phyloP scores from a whole-genome alignment of 139 green algal species.

The Chlorella sp. region DNA sequence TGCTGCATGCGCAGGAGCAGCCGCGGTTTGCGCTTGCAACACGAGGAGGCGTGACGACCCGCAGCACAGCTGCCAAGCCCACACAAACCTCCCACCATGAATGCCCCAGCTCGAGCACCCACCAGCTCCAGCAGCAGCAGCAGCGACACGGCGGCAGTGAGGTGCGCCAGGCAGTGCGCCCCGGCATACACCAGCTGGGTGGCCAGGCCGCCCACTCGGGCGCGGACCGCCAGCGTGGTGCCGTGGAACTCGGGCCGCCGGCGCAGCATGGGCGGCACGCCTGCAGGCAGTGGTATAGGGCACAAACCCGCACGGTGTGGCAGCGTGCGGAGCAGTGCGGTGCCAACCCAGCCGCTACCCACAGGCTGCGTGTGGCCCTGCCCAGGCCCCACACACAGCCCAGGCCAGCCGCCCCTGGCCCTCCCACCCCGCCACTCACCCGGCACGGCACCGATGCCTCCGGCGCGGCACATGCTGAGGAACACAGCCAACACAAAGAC shows the following conservation, averaged over 20 bases:
- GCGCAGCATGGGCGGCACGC: constrained; percentile 12
- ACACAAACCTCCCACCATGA: too few relatives aligned
- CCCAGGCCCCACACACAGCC: too few relatives aligned
- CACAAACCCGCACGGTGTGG: background rate
- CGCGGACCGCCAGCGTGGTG: constrained; percentile 26
- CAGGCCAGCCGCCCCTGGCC: too few relatives aligned
- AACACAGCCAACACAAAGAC: constrained; percentile 41
- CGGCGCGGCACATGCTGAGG: constrained; percentile 60
- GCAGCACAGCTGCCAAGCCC: too few relatives aligned
- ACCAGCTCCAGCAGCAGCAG: constrained; percentile 89
- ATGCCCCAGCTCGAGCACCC: too few relatives aligned
- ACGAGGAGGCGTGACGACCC: too few relatives aligned
- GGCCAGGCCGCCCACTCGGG: constrained; percentile 55
- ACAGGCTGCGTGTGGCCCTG: too few relatives aligned
- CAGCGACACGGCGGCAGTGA: constrained; percentile 72
- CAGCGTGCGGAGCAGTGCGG: too few relatives aligned
- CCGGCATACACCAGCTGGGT: constrained; percentile 65
- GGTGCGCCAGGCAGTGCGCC: constrained; percentile 67
- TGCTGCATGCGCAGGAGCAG: too few relatives aligned
- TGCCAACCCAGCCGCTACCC: too few relatives aligned
- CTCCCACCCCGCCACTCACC: background rate
- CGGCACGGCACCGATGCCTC: constrained; percentile 61
- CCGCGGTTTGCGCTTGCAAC: too few relatives aligned
- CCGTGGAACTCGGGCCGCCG: constrained; percentile 36
- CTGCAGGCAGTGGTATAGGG: background rate